Percentiles rank a stretch among this genome's conserved stretches.
These are phyloP conservation scores for Amaranthus cruentus DNA, from an alignment of 148 eudicot species.

Conservation along the genomic window DNA sequence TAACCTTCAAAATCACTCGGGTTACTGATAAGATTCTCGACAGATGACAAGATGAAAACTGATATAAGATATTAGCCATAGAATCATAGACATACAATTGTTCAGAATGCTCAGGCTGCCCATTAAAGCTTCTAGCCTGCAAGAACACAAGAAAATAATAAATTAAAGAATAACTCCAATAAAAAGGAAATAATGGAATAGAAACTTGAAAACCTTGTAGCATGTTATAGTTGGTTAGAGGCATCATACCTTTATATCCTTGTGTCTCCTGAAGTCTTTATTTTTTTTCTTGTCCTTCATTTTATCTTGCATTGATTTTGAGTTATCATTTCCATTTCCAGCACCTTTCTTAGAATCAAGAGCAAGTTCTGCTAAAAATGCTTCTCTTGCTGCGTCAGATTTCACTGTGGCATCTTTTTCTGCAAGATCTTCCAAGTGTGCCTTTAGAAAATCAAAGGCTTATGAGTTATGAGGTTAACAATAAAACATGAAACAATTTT, in stretches of 20 bases:
- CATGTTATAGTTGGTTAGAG: background rate
- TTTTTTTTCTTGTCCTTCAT: slow-evolving; percentile 72
- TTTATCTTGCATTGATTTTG: slow-evolving; percentile 62
- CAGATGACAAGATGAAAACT: background rate
- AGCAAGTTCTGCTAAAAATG: slow-evolving; percentile 93
- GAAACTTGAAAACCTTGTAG: background rate
- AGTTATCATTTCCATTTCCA: slow-evolving; percentile 46
- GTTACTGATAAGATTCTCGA: background rate
- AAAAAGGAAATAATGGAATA: background rate
- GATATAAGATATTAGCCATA: background rate
- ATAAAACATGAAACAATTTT: slow-evolving; percentile 1
- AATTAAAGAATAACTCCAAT: background rate
- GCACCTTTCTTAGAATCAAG: slow-evolving; percentile 65
- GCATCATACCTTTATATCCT: slow-evolving; percentile 62
- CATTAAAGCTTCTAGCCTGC: slow-evolving; percentile 53
- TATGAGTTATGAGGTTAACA: background rate
- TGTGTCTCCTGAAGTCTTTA: slow-evolving; percentile 58
- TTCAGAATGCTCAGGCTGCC: slow-evolving; percentile 44
- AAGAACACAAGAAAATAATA: slow-evolving; percentile 14
- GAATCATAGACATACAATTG: slow-evolving; percentile 34
- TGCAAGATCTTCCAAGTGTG: slow-evolving; percentile 78
- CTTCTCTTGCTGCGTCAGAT: slow-evolving; percentile 99
- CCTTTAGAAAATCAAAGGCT: slow-evolving; percentile 34
- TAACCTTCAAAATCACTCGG: slow-evolving; percentile 4
- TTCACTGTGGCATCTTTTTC: slow-evolving; percentile 94